Evolutionary conservation across 805 yeast genomes (phyloP).

Genomic region (Blastobotrys attinorum): DNA sequence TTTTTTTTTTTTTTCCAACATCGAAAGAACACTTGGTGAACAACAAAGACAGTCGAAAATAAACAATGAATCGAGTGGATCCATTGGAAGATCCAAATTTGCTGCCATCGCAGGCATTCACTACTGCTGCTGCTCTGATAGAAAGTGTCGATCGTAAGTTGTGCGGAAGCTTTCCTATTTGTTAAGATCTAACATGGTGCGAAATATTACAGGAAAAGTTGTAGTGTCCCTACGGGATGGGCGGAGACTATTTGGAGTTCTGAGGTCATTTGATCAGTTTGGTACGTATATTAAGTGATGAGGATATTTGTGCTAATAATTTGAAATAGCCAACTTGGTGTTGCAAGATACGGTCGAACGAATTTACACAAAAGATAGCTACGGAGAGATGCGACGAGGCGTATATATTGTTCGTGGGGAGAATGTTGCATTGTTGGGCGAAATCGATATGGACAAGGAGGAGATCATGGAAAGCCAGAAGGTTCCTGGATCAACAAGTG

Average conservation of each 20-base stretch:
- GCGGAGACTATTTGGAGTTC: constrained; percentile 73
- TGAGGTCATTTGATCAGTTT: constrained; percentile 93
- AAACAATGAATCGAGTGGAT: constrained; percentile 13
- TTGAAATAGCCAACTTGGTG: constrained; percentile 68
- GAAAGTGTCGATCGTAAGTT: constrained; percentile 33
- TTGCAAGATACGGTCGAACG: constrained; percentile 87
- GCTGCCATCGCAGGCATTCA: constrained; percentile 35
- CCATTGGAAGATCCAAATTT: constrained; percentile 26
- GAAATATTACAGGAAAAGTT: constrained; percentile 45
- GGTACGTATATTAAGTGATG: constrained; percentile 27
- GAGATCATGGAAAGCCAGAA: constrained; percentile 36
- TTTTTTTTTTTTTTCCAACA: neutral
- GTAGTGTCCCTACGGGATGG: constrained; percentile 88
- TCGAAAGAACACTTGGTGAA: neutral
- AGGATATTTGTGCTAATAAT: constrained; percentile 6
- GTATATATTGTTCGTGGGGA: constrained; percentile 91
- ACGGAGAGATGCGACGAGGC: constrained; percentile 73
- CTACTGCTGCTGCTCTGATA: constrained; percentile 37
- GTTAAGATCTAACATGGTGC: neutral
- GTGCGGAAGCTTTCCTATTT: neutral
- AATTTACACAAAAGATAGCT: constrained; percentile 46
- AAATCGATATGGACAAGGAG: constrained; percentile 81
- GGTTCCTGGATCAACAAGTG: constrained; percentile 33
- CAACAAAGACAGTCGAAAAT: too few species aligned
- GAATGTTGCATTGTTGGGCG: constrained; percentile 89